Conservation (phyloP, 345 rosid genomes). For the Melaleuca alternifolia region DNA sequence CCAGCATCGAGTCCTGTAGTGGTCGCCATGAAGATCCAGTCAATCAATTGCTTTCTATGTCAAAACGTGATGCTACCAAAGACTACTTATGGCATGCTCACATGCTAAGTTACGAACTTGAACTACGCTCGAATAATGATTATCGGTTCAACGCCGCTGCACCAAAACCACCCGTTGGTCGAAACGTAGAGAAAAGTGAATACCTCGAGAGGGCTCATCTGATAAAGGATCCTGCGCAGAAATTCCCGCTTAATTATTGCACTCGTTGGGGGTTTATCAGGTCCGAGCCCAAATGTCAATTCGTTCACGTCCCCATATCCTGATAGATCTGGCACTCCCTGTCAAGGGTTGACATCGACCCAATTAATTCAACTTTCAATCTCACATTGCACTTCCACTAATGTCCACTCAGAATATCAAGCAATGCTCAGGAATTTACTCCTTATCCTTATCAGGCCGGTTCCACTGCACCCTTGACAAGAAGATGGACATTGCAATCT, state of each 20-base stretch:
- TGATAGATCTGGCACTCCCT: slow-evolving; percentile 83
- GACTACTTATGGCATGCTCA: background rate
- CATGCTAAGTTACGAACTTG: background rate
- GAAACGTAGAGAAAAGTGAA: background rate
- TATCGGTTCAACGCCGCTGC: background rate
- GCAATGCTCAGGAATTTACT: background rate
- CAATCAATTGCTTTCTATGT: background rate
- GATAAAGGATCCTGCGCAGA: slow-evolving; percentile 51
- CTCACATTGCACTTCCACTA: background rate
- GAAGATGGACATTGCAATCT: background rate
- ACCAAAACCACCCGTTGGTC: background rate
- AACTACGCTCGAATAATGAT: background rate
- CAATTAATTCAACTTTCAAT: background rate
- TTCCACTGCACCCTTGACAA: background rate
- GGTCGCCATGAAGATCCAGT: background rate
- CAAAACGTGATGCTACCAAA: background rate
- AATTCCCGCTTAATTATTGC: slow-evolving; percentile 45
- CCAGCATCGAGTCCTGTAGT: slow-evolving; percentile 58
- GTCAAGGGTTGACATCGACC: background rate
- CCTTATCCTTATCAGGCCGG: background rate
- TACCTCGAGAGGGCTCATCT: slow-evolving; percentile 70
- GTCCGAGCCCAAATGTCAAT: slow-evolving; percentile 56
- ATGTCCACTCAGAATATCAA: background rate
- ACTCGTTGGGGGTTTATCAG: slow-evolving; percentile 65
- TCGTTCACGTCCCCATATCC: slow-evolving; percentile 62